A percentile compares a stretch with the other conserved stretches of the same genome.
Conservation (phyloP, 2,329 filamentous ascomycete genomes). For the Lachnellula arida region DNA sequence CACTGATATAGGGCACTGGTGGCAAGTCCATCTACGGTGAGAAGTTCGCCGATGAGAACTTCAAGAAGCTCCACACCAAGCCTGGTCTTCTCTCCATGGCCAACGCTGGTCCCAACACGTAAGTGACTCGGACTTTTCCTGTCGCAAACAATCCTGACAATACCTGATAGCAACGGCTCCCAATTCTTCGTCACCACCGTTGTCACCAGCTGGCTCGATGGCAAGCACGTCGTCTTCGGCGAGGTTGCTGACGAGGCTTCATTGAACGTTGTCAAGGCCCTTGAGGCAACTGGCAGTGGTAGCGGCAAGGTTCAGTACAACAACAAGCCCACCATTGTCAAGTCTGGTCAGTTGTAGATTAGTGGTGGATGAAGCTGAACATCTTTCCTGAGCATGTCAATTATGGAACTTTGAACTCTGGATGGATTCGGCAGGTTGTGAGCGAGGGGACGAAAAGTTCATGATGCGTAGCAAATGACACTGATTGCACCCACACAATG, state of each 20-base stretch:
- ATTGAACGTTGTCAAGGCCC: slow-evolving; percentile 51
- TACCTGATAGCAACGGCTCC: slow-evolving; percentile 78
- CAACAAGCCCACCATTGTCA: slow-evolving; percentile 55
- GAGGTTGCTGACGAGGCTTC: slow-evolving; percentile 49
- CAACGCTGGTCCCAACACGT: slow-evolving; percentile 93
- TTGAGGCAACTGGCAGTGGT: slow-evolving; percentile 56
- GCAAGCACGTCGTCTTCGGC: slow-evolving; percentile 83
- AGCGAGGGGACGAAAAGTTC: slow-evolving; percentile 22
- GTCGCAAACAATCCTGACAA: slow-evolving; percentile 55
- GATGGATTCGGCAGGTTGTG: slow-evolving; percentile 10
- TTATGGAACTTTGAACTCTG: not conserved
- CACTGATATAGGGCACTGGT: slow-evolving; percentile 61
- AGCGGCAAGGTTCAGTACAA: slow-evolving; percentile 51
- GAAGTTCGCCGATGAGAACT: slow-evolving; percentile 94
- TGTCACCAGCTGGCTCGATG: slow-evolving; percentile 78
- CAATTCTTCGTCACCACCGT: slow-evolving; percentile 98
- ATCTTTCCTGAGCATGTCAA: slow-evolving; percentile 12
- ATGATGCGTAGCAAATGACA: slow-evolving; percentile 21
- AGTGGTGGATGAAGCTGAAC: slow-evolving; percentile 3
- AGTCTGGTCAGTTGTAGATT: slow-evolving; percentile 46
- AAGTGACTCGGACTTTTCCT: slow-evolving; percentile 47
- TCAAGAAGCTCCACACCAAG: slow-evolving; percentile 65
- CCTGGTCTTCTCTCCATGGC: slow-evolving; percentile 89
- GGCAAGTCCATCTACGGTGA: slow-evolving; percentile 94
- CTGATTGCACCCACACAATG: slow-evolving; percentile 13